Evolutionary conservation across 306 rosid species (phyloP), one percentile per base, ranked within the genome.

Genomic region (Datisca glomerata): DNA sequence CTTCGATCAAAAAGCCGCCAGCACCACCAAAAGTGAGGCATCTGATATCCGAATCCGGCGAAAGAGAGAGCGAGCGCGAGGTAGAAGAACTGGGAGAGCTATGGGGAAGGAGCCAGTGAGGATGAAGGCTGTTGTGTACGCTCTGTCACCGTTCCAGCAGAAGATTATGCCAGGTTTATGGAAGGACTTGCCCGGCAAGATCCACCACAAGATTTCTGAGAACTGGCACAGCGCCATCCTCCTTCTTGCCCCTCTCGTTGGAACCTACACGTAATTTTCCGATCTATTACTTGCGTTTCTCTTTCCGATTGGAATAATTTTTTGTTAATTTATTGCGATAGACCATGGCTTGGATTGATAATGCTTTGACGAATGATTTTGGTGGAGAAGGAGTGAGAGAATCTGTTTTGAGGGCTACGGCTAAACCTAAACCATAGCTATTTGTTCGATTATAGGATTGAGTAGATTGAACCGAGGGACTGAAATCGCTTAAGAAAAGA

Each of bases 71-170:
- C n/a, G n/a, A n/a, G 35, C 12, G 10, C 43, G 43, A 39, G 18
- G 41, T 28, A 17, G 18, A 48, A 36, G 22, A 20, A 13, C 33
- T 6, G 16, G 16, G 16, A 18, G n/a, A 35, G 27, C 56, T 14
- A 86, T 86, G 96, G 96, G 91, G 44, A 81, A 86, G 66, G 43
- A 56, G 15, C 61, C 71, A 24, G 75, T 81, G 51, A 80, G 70
- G 32, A 67, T 86, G 79, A 86, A 73, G 70, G 80, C 86, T 1
- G 96, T 86, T 38, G 49, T 71, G 8, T 86, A 86, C 36, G 73
- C 92, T 0, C 72, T 86, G 1, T 86, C 96, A 16, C 96, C 96
- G 18, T 81, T 78, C 49, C 94, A 86, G 75, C 94, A 86, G 83
- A 81, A 86, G 78, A 71, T 73, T 25, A 86, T 81, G 91, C 0